Evolutionary conservation across 129 eudicot species (phyloP).

Genomic region (carrot (Daucus carota)): DNA sequence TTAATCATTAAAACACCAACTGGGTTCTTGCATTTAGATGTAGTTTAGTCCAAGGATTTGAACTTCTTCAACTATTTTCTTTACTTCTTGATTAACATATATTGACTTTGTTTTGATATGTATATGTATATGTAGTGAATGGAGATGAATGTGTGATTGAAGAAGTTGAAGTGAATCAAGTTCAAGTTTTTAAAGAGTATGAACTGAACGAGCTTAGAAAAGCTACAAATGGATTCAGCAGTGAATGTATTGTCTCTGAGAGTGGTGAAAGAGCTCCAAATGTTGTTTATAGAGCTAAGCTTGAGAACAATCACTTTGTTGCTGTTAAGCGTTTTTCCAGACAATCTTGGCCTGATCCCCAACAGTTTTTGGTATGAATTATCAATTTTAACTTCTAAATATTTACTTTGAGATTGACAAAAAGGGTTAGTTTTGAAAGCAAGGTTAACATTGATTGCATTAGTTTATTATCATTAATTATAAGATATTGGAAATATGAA

Average conservation of each 20-base stretch:
- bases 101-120: not conserved
- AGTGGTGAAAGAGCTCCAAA: constrained; percentile 68
- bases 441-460: not conserved
- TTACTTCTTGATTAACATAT: not conserved
- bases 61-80: not conserved
- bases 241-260: constrained; percentile 55
- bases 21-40: not conserved
- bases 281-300: constrained; percentile 54
- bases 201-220: constrained; percentile 39
- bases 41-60: not conserved
- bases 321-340: constrained; percentile 61
- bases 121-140: constrained; percentile 10
- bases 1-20: not conserved
- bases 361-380: constrained; percentile 41
- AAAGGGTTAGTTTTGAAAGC: not conserved
- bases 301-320: constrained; percentile 32
- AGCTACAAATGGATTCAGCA: constrained; percentile 59
- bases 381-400: not conserved
- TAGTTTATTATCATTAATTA: not conserved
- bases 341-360: constrained; percentile 71
- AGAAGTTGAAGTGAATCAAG: constrained; percentile 21
- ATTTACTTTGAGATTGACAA: not conserved
- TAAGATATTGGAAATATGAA: not conserved
- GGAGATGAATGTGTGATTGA: constrained; percentile 23
- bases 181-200: constrained; percentile 42